These are phyloP conservation scores for Nymphaea colorata DNA, from an alignment of 164 flowering plant genomes.

Conservation along the genomic window DNA sequence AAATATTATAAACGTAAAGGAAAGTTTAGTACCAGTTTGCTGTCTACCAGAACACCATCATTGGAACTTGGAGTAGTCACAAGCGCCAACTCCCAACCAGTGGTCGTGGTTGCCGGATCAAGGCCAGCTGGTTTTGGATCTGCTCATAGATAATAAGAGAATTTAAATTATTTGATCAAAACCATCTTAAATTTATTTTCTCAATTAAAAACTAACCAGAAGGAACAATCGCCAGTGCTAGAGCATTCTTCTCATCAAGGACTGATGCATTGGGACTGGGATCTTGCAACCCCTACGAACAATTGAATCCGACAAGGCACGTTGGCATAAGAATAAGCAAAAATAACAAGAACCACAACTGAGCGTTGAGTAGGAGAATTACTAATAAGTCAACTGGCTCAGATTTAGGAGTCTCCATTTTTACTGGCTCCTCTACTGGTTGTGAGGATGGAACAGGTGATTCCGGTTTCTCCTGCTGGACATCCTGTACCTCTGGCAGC, in stretches of 20 bases:
- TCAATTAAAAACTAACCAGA: slow-evolving; percentile 37
- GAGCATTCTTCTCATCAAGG: slow-evolving; percentile 80
- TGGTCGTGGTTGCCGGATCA: slow-evolving; percentile 31
- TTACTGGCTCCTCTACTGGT: slow-evolving; percentile 37
- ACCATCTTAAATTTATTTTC: background rate
- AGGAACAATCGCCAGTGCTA: slow-evolving; percentile 96
- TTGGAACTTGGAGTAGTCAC: slow-evolving; percentile 91
- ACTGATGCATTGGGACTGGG: slow-evolving; percentile 57
- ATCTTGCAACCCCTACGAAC: slow-evolving; percentile 55
- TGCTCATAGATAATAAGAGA: background rate
- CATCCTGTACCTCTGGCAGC: slow-evolving; percentile 5
- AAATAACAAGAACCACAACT: no score
- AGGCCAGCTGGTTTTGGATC: slow-evolving; percentile 7
- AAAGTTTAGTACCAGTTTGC: slow-evolving; percentile 51
- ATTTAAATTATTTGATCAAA: background rate
- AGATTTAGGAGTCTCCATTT: background rate
- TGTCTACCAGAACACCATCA: slow-evolving; percentile 50
- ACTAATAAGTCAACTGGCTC: background rate
- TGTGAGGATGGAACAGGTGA: slow-evolving; percentile 40
- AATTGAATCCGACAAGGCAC: slow-evolving; percentile 2
- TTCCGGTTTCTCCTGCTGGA: slow-evolving; percentile 6
- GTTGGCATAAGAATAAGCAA: no score
- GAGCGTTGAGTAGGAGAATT: background rate
- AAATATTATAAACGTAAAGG: background rate
- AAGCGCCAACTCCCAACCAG: slow-evolving; percentile 96